Percentiles rank a stretch among this genome's conserved stretches.
phyloP scores from a whole-genome alignment of 2,329 filamentous ascomycete species.

The Microsporum canis region DNA sequence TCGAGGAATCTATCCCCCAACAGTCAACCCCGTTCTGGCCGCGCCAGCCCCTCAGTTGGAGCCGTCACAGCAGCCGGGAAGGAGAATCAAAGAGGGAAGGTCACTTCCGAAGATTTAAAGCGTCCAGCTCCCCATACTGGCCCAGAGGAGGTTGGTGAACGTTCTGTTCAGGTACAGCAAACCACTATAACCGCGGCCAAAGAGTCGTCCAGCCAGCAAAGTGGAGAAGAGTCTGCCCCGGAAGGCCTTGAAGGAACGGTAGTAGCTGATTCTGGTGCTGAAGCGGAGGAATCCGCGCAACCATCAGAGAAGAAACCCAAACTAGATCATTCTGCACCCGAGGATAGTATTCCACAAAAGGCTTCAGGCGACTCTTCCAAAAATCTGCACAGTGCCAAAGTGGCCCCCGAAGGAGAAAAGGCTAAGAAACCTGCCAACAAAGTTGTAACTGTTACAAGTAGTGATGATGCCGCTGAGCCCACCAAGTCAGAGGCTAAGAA shows the following conservation, averaged over 20 bases:
- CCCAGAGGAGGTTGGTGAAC: not conserved
- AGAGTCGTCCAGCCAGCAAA: not conserved
- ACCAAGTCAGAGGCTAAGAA: slow-evolving; percentile 24
- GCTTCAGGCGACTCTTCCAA: slow-evolving; percentile 23
- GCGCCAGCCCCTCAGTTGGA: slow-evolving; percentile 29
- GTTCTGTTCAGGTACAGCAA: not conserved
- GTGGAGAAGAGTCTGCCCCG: slow-evolving; percentile 54
- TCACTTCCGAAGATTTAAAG: not conserved
- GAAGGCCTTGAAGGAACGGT: slow-evolving; percentile 59
- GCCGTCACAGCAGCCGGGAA: slow-evolving; percentile 14
- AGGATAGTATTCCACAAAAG: slow-evolving; percentile 27
- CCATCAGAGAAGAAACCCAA: slow-evolving; percentile 43
- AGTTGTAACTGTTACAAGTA: slow-evolving; percentile 19
- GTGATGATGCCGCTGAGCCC: slow-evolving; percentile 47
- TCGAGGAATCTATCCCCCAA: slow-evolving; percentile 46
- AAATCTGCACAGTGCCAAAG: slow-evolving; percentile 39
- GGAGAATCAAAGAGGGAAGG: slow-evolving; percentile 4
- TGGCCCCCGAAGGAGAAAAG: slow-evolving; percentile 38
- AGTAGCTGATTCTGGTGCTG: slow-evolving; percentile 41
- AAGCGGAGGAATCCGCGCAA: slow-evolving; percentile 56
- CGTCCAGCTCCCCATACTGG: not conserved
- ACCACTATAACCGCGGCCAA: not conserved
- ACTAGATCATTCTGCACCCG: slow-evolving; percentile 21
- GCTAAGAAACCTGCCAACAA: not conserved
- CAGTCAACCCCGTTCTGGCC: slow-evolving; percentile 26